A percentile compares a stretch with the other conserved stretches of the same genome.
Evolutionary conservation across 1,284 basidiomycete species (phyloP).

Genomic region (Polyporus tsugae): DNA sequence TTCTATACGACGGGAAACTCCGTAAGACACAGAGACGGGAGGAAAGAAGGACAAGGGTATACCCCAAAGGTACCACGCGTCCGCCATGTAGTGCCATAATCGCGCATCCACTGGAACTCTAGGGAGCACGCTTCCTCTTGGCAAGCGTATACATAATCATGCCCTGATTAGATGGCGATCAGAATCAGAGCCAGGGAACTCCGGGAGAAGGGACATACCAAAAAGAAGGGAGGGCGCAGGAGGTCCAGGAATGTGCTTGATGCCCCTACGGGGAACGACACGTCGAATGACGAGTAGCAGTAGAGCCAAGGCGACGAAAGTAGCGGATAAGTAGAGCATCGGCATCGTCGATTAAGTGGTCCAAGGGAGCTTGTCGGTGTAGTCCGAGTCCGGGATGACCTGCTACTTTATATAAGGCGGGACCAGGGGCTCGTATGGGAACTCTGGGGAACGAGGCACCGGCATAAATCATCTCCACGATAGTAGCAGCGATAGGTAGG

Average conservation of each 20-base stretch:
- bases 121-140: conserved; percentile 34
- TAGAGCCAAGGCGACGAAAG: neutral
- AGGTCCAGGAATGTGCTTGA: conserved; percentile 7
- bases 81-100: conserved; percentile 37
- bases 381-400: neutral
- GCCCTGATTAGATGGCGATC: conserved; percentile 14
- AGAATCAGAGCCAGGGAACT: neutral
- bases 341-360: neutral
- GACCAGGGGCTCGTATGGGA: neutral
- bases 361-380: neutral
- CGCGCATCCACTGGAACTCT: conserved; percentile 34
- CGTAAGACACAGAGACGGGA: neutral
- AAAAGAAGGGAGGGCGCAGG: conserved; percentile 5
- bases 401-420: neutral
- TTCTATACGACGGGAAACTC: neutral
- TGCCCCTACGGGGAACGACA: neutral
- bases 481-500: neutral
- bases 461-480: neutral
- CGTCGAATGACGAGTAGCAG: neutral
- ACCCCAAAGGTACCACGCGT: conserved; percentile 31
- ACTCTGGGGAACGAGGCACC: neutral
- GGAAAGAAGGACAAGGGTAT: neutral
- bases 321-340: neutral
- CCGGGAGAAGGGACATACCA: neutral
- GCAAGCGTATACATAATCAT: conserved; percentile 27